These are phyloP conservation scores for Fusarium armeniacum DNA, from an alignment of 2,329 filamentous ascomycete genomes.

Conservation along the genomic window DNA sequence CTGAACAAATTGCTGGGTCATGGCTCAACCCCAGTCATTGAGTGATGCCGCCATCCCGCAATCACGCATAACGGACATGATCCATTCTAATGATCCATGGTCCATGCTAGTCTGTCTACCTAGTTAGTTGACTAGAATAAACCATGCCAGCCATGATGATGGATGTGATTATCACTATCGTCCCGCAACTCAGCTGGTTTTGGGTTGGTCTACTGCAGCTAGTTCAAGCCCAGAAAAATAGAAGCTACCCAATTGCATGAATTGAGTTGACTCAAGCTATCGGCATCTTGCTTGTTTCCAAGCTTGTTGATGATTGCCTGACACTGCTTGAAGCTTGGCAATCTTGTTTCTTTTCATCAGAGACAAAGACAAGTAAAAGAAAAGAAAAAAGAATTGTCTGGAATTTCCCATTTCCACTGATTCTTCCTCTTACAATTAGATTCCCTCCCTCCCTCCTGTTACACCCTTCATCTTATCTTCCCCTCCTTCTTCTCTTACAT, in stretches of 20 bases:
- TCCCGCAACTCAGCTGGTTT: slow-evolving; percentile 42
- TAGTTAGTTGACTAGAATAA: neutral
- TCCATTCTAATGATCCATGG: slow-evolving; percentile 36
- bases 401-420: slow-evolving; percentile 42
- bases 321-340: slow-evolving; percentile 17
- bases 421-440: slow-evolving; percentile 21
- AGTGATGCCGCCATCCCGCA: slow-evolving; percentile 41
- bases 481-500: slow-evolving; percentile 34
- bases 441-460: slow-evolving; percentile 3
- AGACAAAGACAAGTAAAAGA: slow-evolving; percentile 16
- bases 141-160: slow-evolving; percentile 22
- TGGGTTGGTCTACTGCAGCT: slow-evolving; percentile 26
- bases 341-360: neutral
- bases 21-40: slow-evolving; percentile 18
- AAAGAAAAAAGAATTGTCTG: slow-evolving; percentile 15
- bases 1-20: slow-evolving; percentile 14
- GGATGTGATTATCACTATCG: slow-evolving; percentile 17
- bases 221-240: slow-evolving; percentile 17
- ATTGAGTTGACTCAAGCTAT: slow-evolving; percentile 1
- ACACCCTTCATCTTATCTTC: slow-evolving; percentile 27
- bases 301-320: slow-evolving; percentile 32
- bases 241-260: slow-evolving; percentile 6
- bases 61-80: slow-evolving; percentile 35
- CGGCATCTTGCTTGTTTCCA: slow-evolving; percentile 20
- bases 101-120: slow-evolving; percentile 4